Evolutionary conservation across 2,329 filamentous ascomycete species (phyloP), one percentile per base, ranked within the genome.

Genomic region (Apiospora arundinis): DNA sequence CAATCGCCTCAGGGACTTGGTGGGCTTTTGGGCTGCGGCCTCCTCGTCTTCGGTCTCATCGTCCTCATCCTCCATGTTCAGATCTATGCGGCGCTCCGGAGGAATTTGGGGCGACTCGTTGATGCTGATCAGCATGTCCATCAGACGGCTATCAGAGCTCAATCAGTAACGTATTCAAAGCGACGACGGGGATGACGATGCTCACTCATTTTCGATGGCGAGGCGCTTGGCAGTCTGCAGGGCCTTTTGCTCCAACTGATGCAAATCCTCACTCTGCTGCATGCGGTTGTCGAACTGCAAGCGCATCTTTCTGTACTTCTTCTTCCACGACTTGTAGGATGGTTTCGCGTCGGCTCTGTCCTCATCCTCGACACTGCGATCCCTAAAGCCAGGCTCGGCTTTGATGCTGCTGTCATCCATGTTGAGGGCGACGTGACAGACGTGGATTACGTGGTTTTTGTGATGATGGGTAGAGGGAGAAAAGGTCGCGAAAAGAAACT

Each of bases 301-400:
- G 83, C 92, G 92, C 91, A 96, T 93, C 87, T 97, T 97, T 77
- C 93, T 92, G 82, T 97, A 99, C 86, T 99, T 99, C 85, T 97
- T 97, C 88, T 93, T 94, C 87, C 88, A 92, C 63, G 90, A 92
- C 78, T 90, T 92, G 81, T 92, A 90, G 4, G 84, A 88, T 77
- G 83, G 85, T 81, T 84, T 87, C 70, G 80, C 78, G 76, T 86
- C 84, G 71, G 76, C 78, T 78, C 80, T 81, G 45, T 77, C 77
- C 28, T 75, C 73, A 70, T 82, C 80, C 11, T 78, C 80, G 49
- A 77, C 77, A 40, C 79, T 76, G 65, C 79, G 76, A 63, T 85
- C 84, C 68, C 75, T 74, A 14, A 75, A 68, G 68, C 76, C 77
- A 28, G 74, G 76, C 71, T 81, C 79, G 23, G 74, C 71, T 67